Evolutionary conservation across 495 filamentous ascomycete species (phyloP), one percentile per base, ranked within the genome.

Genomic region (Xylona heveae): DNA sequence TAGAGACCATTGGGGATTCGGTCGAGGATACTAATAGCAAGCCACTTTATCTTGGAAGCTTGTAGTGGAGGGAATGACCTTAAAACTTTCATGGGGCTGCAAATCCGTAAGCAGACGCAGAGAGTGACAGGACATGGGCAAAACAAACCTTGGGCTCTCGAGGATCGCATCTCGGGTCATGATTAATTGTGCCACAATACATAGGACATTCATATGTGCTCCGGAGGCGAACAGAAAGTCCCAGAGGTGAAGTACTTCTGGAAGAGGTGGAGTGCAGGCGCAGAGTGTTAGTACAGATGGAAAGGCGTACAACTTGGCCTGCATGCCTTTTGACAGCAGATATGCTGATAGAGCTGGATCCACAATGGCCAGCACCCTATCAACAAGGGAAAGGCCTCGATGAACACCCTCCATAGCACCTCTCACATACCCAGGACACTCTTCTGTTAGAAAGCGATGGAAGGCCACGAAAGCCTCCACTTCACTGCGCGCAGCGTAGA

Each of bases 371-470:
- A 99, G 53, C 38, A 84, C 80, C 41, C 76, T 75, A 44, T 99
- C 90, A 3, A 99, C 90, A 6, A 99, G 59, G 8, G 71, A 73
- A 7, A 95, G 61, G 4, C 88, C 88, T 37, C 73, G 77, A 51
- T 99, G 90, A 13, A 95, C 88, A 18, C 88, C 88, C 41, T 93
- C 88, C 88, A 99, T 94, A 21, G 82, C 79, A 7, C 84, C 81
- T 17, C 82, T 69, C 31, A 95, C 81, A 50, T 99, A 99, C 6
- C 79, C 84, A 0, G 90, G 88, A 40, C 78, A 82, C 54, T 95
- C 85, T 22, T 62, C 61, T 6, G 81, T 88, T 39, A 95, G 70
- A 39, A 93, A 84, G 24, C 70, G 69, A 45, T 90, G 69, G 49
- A 99, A 95, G 6, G 82, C 71, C 18, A 78, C 71, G 35, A 92